Conservation (phyloP, 345 rosid species). For the Lumnitzera littorea region DNA sequence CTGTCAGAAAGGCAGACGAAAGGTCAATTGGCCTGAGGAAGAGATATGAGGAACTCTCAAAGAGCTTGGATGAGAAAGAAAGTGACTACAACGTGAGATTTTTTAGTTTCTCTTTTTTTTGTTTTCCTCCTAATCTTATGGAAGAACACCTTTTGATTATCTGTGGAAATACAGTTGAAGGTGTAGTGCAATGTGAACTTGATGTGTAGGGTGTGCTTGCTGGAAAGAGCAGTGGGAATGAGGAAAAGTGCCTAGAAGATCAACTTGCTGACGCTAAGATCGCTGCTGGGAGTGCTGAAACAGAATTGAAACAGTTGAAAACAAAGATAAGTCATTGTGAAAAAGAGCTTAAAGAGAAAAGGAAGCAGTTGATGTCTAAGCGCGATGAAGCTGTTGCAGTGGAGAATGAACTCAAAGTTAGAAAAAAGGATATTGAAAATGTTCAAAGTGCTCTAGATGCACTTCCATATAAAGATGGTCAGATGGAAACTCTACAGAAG, state of each 20-base stretch:
- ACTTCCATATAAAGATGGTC: conserved; percentile 63
- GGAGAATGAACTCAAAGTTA: conserved; percentile 61
- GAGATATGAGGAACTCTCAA: conserved; percentile 61
- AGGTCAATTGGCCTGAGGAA: conserved; percentile 73
- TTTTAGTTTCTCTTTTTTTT: background rate
- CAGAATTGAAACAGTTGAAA: conserved; percentile 77
- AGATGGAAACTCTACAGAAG: conserved; percentile 88
- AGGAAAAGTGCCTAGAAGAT: conserved; percentile 97
- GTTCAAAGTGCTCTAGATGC: conserved; percentile 48
- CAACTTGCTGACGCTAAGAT: conserved; percentile 88
- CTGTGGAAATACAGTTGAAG: conserved; percentile 2
- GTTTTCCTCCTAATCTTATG: background rate
- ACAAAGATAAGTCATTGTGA: conserved; percentile 78
- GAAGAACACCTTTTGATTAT: background rate
- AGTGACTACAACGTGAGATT: conserved; percentile 76
- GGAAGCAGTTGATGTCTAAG: conserved; percentile 58
- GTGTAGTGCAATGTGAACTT: conserved; percentile 12
- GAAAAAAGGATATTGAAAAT: conserved; percentile 62
- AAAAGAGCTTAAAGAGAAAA: conserved; percentile 82
- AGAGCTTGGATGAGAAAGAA: conserved; percentile 64
- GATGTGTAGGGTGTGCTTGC: conserved; percentile 73
- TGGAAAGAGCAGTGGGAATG: conserved; percentile 91
- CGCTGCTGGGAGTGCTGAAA: conserved; percentile 83
- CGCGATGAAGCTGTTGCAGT: conserved; percentile 70
- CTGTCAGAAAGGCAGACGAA: conserved; percentile 72